Percentiles rank a stretch among this genome's conserved stretches.
Conservation (phyloP, 352 stramenopile species). For the Peronospora tabacina region DNA sequence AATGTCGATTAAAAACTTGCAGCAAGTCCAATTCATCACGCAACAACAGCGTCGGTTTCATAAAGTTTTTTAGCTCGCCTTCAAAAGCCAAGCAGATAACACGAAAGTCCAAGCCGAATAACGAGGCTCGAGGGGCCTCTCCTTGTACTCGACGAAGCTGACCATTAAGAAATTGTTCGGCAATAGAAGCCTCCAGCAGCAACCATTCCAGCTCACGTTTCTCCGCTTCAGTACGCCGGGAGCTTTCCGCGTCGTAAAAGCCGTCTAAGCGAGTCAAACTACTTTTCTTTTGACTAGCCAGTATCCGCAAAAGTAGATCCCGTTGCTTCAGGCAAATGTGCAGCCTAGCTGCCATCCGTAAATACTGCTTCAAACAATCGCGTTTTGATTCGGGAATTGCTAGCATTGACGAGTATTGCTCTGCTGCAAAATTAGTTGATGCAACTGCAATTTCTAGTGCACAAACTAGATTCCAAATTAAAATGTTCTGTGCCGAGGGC, state of each 20-base stretch:
- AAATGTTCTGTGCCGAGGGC: slow-evolving; percentile 14
- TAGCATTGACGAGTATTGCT: slow-evolving; percentile 19
- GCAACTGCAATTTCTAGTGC: slow-evolving; percentile 38
- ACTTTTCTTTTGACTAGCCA: slow-evolving; percentile 29
- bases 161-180: slow-evolving; percentile 31
- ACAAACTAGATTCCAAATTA: slow-evolving; percentile 53
- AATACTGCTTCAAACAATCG: slow-evolving; percentile 27
- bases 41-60: slow-evolving; percentile 25
- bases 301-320: slow-evolving; percentile 31
- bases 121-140: slow-evolving; percentile 29
- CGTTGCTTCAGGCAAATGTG: slow-evolving; percentile 40
- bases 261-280: slow-evolving; percentile 12
- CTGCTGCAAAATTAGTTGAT: slow-evolving; percentile 26
- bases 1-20: slow-evolving; percentile 32
- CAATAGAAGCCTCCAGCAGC: slow-evolving; percentile 25
- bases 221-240: background rate
- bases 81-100: slow-evolving; percentile 47
- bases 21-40: slow-evolving; percentile 47
- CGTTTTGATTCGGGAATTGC: slow-evolving; percentile 9
- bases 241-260: slow-evolving; percentile 6
- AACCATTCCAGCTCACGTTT: slow-evolving; percentile 29
- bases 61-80: slow-evolving; percentile 32
- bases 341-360: slow-evolving; percentile 26
- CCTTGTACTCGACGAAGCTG: slow-evolving; percentile 25
- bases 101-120: slow-evolving; percentile 49